These are phyloP conservation scores for Carallia pectinifolia DNA, from an alignment of 345 rosid genomes.

Conservation along the genomic window DNA sequence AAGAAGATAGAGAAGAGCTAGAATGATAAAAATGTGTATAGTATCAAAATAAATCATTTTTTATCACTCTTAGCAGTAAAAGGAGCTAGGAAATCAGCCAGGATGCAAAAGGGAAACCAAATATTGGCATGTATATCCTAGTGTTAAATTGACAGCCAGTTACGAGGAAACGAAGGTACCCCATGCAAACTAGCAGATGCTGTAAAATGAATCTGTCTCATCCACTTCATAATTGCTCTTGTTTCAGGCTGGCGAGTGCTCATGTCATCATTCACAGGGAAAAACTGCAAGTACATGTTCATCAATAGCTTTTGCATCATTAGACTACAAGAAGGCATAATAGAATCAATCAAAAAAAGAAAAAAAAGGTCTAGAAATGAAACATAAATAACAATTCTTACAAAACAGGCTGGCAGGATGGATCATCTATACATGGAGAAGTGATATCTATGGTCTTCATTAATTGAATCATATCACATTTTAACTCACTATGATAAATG, in stretches of 20 bases:
- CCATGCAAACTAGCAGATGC: constrained; percentile 94
- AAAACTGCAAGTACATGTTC: constrained; percentile 53
- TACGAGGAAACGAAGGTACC: constrained; percentile 38
- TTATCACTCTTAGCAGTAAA: neutral
- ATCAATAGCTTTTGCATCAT: constrained; percentile 20
- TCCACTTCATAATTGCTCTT: constrained; percentile 81
- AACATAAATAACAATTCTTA: neutral
- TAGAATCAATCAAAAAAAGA: neutral
- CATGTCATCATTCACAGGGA: constrained; percentile 60
- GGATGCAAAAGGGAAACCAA: neutral
- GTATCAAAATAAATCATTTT: neutral
- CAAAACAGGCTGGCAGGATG: neutral
- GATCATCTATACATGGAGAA: neutral
- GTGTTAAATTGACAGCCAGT: constrained; percentile 12
- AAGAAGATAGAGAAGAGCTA: neutral
- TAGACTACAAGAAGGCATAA: constrained; percentile 13
- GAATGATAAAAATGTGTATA: no score
- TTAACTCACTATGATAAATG: neutral
- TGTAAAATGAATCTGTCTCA: constrained; percentile 65
- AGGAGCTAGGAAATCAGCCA: neutral
- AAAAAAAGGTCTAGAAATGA: neutral
- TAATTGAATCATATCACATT: neutral
- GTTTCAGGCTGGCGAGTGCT: constrained; percentile 81
- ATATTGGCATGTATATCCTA: neutral
- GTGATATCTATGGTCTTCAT: neutral